Evolutionary conservation across 2,329 filamentous ascomycete species (phyloP).

Genomic region (Chrysosporium queenslandicum): DNA sequence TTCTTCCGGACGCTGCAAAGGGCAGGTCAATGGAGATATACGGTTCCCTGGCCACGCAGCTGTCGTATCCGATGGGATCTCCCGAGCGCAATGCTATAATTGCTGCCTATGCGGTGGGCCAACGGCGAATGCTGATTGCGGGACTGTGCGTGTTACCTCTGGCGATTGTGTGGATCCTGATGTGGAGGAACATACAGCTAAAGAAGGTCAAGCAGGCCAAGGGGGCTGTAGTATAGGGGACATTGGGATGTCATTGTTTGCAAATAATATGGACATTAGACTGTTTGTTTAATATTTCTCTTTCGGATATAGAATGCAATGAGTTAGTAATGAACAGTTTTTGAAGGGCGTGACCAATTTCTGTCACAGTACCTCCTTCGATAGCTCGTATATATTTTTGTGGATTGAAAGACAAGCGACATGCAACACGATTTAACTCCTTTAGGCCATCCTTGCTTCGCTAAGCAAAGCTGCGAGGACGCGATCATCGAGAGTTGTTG

Average conservation of each 20-base stretch:
- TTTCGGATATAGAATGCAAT: background rate
- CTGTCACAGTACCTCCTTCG: too few species aligned
- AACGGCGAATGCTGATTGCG: constrained; percentile 35
- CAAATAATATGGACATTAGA: background rate
- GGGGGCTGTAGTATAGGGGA: constrained; percentile 26
- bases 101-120: constrained; percentile 38
- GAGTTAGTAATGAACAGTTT: background rate
- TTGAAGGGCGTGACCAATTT: too few species aligned
- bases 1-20: constrained; percentile 19
- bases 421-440: too few species aligned
- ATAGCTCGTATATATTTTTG: too few species aligned
- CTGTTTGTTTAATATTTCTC: background rate
- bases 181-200: constrained; percentile 44
- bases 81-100: constrained; percentile 38
- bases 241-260: background rate
- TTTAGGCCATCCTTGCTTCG: too few species aligned
- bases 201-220: constrained; percentile 37
- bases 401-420: too few species aligned
- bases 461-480: too few species aligned
- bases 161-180: constrained; percentile 27
- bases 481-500: too few species aligned
- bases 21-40: constrained; percentile 16
- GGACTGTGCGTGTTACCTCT: constrained; percentile 19
- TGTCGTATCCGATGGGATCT: constrained; percentile 31
- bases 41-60: constrained; percentile 18